Base-by-base conservation (phyloP, 2,329 filamentous ascomycete genomes). In the Pezicula neosporulosa region DNA sequence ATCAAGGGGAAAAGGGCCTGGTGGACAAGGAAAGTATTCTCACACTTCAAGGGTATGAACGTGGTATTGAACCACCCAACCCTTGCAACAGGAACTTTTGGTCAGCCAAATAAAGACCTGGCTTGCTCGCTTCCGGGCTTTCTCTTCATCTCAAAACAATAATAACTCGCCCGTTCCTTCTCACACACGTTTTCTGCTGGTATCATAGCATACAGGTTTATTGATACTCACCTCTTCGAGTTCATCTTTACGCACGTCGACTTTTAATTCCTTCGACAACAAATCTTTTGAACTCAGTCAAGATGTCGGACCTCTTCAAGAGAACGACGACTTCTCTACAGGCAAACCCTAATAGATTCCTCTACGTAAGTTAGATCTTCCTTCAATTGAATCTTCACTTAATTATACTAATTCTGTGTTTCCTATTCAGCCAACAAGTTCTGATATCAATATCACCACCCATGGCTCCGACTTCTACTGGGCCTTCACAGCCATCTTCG, bases 391-490 rank as follows among this genome's bases (percentile, higher is more conserved):
- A n/a, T n/a, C n/a, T n/a, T n/a, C n/a, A n/a, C 77, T 97, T 21
- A 93, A 97, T 70, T 86, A 91, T 39, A 83, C 90, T 60, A 78
- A 86, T 52, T 87, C 89, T 6, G 82, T 97, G 46, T 71, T 97
- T n/a, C 93, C 93, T n/a, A n/a, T 1, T 83, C 87, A 44, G 42
- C 59, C 58, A 6, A 9, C 6, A 1, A 37, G 39, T 2, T 75
- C 76, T 15, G 72, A 85, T 60, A 77, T 86, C 38, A 71, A 71
- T 56, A 83, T 86, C 60, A 85, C 81, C 10, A 70, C 66, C 16
- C 78, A 68, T 61, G 84, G 81, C 13, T 85, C 81, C 1, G 74
- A 85, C 64, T 33, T 47, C n/a, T 47, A 47, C 62, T 87, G 78
- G 68, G 70, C 83, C 7, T 77, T 86, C 15, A 80, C 74, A 55